Conservation (phyloP, 2,329 filamentous ascomycete species). For the Colletotrichum camelliae region DNA sequence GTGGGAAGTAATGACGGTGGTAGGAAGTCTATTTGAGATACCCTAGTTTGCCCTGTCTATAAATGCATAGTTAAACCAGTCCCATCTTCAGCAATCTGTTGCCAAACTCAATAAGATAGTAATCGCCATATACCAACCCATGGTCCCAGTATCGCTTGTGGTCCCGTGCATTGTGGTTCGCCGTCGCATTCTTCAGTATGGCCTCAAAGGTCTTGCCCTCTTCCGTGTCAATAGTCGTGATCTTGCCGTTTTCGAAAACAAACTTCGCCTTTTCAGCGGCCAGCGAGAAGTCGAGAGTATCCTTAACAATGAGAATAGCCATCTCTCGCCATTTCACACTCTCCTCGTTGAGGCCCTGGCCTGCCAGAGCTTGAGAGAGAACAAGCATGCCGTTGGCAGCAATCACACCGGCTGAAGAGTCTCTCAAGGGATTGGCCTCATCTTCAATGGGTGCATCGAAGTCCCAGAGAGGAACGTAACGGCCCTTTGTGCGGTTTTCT, state of each 20-base stretch:
- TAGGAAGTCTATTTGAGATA: constrained; percentile 9
- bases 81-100: constrained; percentile 45
- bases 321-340: constrained; percentile 28
- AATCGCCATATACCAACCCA: constrained; percentile 55
- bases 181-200: constrained; percentile 37
- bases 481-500: constrained; percentile 22
- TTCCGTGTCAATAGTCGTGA: not conserved
- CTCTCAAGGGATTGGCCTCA: constrained; percentile 30
- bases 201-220: constrained; percentile 31
- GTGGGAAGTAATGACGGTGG: not conserved
- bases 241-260: not conserved
- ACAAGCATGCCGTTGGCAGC: constrained; percentile 47
- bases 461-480: constrained; percentile 43
- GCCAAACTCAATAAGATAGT: constrained; percentile 52
- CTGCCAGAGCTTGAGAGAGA: constrained; percentile 37
- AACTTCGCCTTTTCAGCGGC: constrained; percentile 23
- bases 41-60: not conserved
- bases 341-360: constrained; percentile 12
- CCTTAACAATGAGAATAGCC: constrained; percentile 33
- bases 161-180: constrained; percentile 37
- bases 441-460: constrained; percentile 51
- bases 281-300: constrained; percentile 33
- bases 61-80: constrained; percentile 3
- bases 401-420: constrained; percentile 44
- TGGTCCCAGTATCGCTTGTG: constrained; percentile 38